Evolutionary conservation across 495 filamentous ascomycete species (phyloP), one percentile per base, ranked within the genome.

Genomic region (Penicillium argentinense): DNA sequence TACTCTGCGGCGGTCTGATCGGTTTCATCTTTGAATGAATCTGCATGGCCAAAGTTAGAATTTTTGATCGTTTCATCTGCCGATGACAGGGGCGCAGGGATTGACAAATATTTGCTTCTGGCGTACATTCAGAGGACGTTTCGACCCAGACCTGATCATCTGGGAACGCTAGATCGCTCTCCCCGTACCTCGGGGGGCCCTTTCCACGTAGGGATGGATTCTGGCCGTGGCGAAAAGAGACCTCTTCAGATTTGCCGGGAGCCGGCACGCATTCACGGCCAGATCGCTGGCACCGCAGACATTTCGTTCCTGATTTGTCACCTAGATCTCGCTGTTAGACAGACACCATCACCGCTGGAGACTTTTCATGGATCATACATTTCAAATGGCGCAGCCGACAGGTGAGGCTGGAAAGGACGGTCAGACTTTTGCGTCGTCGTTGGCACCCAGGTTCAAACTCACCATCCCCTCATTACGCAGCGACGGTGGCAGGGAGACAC

Each of bases 401-500:
- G 21, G 69, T 73, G 49, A 73, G 69, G 63, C 69, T 73, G 48
- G 17, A 32, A 7, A 29, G 19, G 26, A 7, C 3, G 6, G 14
- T 12, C 11, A 8, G n/a, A 22, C 22, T 9, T 22, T 29, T 5
- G 22, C 8, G 19, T 21, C 21, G 16, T 16, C 17, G 33, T 36
- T 11, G 33, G 33, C 16, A 18, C 11, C 9, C 17, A 18, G 21
- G 21, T 36, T 36, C 9, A 38, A n/a, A 68, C 67, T 65, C 19
- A 73, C 69, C 69, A 73, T 68, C 69, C 69, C 67, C 69, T 73
- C 69, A 71, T 73, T 48, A 73, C 67, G 67, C 54, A 64, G 53
- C 46, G 29, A 34, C 17, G 25, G 46, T 23, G 24, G 37, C 29
- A 53, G 43, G 19, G 37, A 33, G 29, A 45, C 19, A 42, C 51